Evolutionary conservation across 2,329 filamentous ascomycete species (phyloP).

Genomic region (Acarospora socialis): DNA sequence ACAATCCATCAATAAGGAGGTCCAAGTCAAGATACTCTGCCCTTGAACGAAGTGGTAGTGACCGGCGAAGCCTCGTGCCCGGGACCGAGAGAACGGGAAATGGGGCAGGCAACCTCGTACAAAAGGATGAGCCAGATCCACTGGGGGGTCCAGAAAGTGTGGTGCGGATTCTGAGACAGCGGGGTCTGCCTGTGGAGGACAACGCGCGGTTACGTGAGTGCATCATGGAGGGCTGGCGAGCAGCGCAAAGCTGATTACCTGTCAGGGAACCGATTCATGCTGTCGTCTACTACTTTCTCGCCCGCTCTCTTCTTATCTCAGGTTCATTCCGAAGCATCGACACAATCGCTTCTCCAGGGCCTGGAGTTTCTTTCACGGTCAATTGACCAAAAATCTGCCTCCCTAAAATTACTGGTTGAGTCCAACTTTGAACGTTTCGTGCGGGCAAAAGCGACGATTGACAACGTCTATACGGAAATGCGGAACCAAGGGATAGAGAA

Average conservation of each 20-base stretch:
- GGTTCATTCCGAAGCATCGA: constrained; percentile 75
- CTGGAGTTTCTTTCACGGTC: constrained; percentile 77
- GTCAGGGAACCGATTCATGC: constrained; percentile 74
- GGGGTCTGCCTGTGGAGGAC: constrained; percentile 71
- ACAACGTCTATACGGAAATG: constrained; percentile 98
- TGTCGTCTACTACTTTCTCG: constrained; percentile 92
- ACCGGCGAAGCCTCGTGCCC: constrained; percentile 49
- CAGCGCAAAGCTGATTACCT: constrained; percentile 16
- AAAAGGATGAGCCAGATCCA: constrained; percentile 85
- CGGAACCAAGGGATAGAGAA: constrained; percentile 49
- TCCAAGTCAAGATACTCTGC: constrained; percentile 73
- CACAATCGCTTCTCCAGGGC: constrained; percentile 63
- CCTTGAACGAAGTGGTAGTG: constrained; percentile 60
- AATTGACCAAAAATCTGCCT: constrained; percentile 95
- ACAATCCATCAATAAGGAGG: constrained; percentile 28
- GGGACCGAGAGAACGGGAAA: constrained; percentile 54
- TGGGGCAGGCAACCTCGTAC: constrained; percentile 62
- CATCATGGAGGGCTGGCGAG: too few species aligned
- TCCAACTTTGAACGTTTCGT: constrained; percentile 98
- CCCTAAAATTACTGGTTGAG: constrained; percentile 88
- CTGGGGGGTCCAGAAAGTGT: constrained; percentile 81
- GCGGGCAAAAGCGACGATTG: constrained; percentile 90
- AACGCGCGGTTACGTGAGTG: constrained; percentile 61
- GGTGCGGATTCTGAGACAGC: constrained; percentile 59
- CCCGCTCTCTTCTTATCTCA: constrained; percentile 84